Base-by-base conservation (phyloP, 2,329 filamentous ascomycete genomes). In the Dichotomopilus funicola region DNA sequence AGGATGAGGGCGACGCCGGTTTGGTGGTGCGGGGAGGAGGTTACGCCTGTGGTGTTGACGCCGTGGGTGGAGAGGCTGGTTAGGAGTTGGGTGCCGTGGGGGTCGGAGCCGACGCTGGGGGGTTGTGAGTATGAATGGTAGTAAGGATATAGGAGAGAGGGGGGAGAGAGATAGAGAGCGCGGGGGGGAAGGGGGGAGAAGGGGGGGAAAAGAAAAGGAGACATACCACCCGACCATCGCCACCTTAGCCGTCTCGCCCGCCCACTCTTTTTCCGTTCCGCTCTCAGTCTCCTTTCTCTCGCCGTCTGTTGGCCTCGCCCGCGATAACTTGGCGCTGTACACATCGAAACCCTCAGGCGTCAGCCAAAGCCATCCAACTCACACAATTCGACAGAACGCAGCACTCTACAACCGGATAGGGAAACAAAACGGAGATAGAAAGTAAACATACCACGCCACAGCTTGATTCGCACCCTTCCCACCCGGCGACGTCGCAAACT, bases 401-500 rank as follows among this genome's bases (percentile, higher is more conserved):
- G 8, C 36, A 38, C 19, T 38, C 8, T 8, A 38, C 37, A 4
- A 42, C 4, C 12, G 40, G 40, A 42, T 6, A 42, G 11, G 3
- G 40, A 42, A 42, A 12, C 12, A 13, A 42, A 12, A 38, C 6
- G 9, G 40, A 42, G 11, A 42, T 10, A n/a, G 11, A 42, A 42
- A 9, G 10, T 6, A 3, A 41, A 31, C 37, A 38, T 49, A 38
- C 72, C 87, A 91, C 31, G 91, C 90, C 54, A 96, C 88, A 57
- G 91, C 91, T 75, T 97, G 92, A 75, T 97, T 97, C 58, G 91
- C 91, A 61, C 92, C 92, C 74, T 99, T 99, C 55, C 94, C 92
- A 65, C 92, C 94, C 35, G 88, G 86, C 44, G 88, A 91, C 38
- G 86, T 89, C 67, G 80, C 80, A 73, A 95, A 95, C 19, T 83